These are phyloP conservation scores for Hyphochytrium catenoides DNA, from an alignment of 352 stramenopile genomes.

Conservation along the genomic window DNA sequence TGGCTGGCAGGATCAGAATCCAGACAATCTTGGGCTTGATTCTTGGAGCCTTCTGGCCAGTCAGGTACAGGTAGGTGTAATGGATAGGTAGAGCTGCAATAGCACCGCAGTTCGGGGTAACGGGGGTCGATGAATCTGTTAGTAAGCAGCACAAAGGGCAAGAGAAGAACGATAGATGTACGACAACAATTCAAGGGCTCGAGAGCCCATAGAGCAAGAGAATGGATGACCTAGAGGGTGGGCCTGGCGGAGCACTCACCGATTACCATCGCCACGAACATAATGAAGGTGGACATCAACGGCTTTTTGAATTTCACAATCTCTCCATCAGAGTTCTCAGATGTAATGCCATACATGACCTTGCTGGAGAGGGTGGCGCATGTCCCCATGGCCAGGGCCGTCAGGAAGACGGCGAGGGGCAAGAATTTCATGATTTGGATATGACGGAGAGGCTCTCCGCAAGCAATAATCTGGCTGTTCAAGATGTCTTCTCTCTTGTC, in stretches of 20 bases:
- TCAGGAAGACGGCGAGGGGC: constrained; percentile 6
- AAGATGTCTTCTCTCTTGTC: too few relatives aligned
- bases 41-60: not conserved
- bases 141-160: too few relatives aligned
- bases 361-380: constrained; percentile 8
- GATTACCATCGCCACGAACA: constrained; percentile 46
- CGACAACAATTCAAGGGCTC: not conserved
- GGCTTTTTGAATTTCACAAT: constrained; percentile 31
- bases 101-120: too few relatives aligned
- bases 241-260: not conserved
- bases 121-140: too few relatives aligned
- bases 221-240: too few relatives aligned
- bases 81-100: constrained; percentile 6
- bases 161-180: constrained; percentile 16
- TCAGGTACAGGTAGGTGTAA: constrained; percentile 3
- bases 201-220: too few relatives aligned
- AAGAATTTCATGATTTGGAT: constrained; percentile 9
- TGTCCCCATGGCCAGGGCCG: constrained; percentile 6
- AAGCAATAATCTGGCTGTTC: too few relatives aligned
- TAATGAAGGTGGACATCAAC: constrained; percentile 44
- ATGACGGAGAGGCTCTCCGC: too few relatives aligned
- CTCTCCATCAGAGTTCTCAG: constrained; percentile 17
- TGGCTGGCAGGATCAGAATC: constrained; percentile 27
- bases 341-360: constrained; percentile 28
- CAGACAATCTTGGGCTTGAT: constrained; percentile 10